Percentiles rank a stretch among this genome's conserved stretches.
Conservation (phyloP, 1,139 yeast genomes). For the Saccharomyces hybrid region DNA sequence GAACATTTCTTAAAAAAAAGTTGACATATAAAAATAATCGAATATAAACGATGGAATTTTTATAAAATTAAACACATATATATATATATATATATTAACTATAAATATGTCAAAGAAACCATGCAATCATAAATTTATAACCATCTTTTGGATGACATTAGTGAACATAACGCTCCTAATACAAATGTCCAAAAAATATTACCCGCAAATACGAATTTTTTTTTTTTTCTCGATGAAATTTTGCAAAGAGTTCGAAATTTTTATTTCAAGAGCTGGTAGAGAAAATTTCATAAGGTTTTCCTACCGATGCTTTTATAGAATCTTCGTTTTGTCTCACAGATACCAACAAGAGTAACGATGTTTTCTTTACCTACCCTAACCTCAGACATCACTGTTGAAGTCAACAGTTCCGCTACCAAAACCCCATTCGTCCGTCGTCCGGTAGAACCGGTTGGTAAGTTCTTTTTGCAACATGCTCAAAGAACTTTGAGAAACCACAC, state of each 20-base stretch:
- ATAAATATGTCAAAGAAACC: too few relatives aligned
- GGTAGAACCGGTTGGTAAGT: constrained; percentile 95
- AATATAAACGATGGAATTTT: background rate
- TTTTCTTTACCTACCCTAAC: constrained; percentile 34
- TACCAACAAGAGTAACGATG: constrained; percentile 10
- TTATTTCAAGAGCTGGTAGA: background rate
- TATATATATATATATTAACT: too few relatives aligned
- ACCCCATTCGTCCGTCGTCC: constrained; percentile 74
- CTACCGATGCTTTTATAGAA: background rate
- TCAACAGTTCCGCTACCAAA: constrained; percentile 46
- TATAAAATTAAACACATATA: too few relatives aligned
- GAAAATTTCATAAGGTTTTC: background rate
- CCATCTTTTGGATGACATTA: background rate
- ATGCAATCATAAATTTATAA: too few relatives aligned
- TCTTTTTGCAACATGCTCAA: constrained; percentile 92
- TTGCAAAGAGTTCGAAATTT: background rate
- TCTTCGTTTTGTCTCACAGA: background rate
- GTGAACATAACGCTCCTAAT: background rate
- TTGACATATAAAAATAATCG: background rate
- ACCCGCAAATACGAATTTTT: background rate
- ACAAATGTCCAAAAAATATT: background rate
- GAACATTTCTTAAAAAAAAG: background rate
- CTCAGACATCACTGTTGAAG: constrained; percentile 41
- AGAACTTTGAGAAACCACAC: constrained; percentile 96
- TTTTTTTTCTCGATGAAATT: background rate